phyloP scores from a whole-genome alignment of 768 basidiomycete genomes.

The Boletus sp. region DNA sequence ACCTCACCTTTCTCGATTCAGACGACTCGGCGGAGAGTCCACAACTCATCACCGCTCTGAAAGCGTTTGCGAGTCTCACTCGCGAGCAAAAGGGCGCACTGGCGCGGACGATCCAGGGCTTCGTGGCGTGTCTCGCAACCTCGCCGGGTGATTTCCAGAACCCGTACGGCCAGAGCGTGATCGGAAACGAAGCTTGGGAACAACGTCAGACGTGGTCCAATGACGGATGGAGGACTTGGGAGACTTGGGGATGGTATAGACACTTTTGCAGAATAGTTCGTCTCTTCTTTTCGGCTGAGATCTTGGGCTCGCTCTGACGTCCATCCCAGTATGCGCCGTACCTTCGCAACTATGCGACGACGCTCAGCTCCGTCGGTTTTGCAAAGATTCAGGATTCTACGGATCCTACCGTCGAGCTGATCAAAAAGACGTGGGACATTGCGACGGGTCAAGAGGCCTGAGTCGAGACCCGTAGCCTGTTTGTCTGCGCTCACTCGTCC shows the following conservation, averaged over 20 bases:
- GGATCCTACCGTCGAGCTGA: slow-evolving; percentile 55
- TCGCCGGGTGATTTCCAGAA: slow-evolving; percentile 47
- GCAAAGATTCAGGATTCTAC: slow-evolving; percentile 55
- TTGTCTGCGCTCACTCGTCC: neutral
- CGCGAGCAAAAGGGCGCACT: slow-evolving; percentile 76
- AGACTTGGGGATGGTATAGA: slow-evolving; percentile 89
- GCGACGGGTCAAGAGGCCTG: slow-evolving; percentile 58
- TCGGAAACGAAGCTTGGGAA: slow-evolving; percentile 68
- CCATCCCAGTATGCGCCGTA: slow-evolving; percentile 70
- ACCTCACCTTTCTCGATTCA: slow-evolving; percentile 6
- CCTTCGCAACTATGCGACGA: slow-evolving; percentile 69
- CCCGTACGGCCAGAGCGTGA: slow-evolving; percentile 51
- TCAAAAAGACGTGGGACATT: slow-evolving; percentile 70
- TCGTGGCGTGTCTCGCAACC: slow-evolving; percentile 61
- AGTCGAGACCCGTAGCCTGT: neutral
- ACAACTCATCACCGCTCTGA: slow-evolving; percentile 66
- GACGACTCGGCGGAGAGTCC: slow-evolving; percentile 62
- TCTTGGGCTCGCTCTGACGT: neutral
- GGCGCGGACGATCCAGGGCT: slow-evolving; percentile 71
- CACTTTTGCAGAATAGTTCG: slow-evolving; percentile 83
- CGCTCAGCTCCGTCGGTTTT: slow-evolving; percentile 68
- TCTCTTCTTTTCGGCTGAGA: slow-evolving; percentile 9
- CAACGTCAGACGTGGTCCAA: slow-evolving; percentile 66
- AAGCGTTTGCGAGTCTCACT: slow-evolving; percentile 71
- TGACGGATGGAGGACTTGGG: slow-evolving; percentile 81